phyloP scores from a whole-genome alignment of 2,329 filamentous ascomycete genomes.

The Harringtonia lauricola region DNA sequence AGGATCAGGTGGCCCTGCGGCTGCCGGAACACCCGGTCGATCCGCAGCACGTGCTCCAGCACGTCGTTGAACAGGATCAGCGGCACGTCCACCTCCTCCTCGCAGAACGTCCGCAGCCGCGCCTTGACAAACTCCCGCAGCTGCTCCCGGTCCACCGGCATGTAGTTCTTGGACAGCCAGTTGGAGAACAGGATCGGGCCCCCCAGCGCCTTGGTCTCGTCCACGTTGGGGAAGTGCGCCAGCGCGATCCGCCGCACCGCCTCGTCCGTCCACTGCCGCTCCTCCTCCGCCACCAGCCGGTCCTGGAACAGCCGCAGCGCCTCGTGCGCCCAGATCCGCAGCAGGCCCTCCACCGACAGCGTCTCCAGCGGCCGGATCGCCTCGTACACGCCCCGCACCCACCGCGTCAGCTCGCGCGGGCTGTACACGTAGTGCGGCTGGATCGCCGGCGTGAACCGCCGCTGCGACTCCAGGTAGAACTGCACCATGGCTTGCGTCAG shows the following conservation, averaged over 20 bases:
- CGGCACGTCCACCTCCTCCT: constrained; percentile 97
- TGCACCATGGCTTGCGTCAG: constrained; percentile 97
- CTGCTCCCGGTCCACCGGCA: constrained; percentile 90
- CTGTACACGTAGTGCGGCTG: constrained; percentile 99
- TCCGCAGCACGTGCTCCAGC: constrained; percentile 92
- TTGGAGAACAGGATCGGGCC: constrained; percentile 97
- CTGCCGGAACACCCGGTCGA: constrained; percentile 96
- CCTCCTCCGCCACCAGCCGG: constrained; percentile 86
- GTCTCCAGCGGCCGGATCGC: constrained; percentile 87
- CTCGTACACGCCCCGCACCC: constrained; percentile 96
- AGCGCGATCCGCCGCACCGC: constrained; percentile 76
- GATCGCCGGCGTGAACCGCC: constrained; percentile 88
- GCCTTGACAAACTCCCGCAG: constrained; percentile 96
- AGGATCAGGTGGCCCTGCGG: constrained; percentile 96
- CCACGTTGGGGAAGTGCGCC: constrained; percentile 90
- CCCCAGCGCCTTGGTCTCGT: constrained; percentile 77
- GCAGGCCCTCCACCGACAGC: constrained; percentile 77
- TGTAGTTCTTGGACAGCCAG: constrained; percentile 98
- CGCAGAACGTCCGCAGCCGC: constrained; percentile 93
- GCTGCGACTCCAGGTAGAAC: constrained; percentile 90
- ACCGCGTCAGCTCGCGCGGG: constrained; percentile 92
- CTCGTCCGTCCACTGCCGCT: constrained; percentile 90
- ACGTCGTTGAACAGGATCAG: constrained; percentile 99
- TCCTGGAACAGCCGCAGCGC: constrained; percentile 94
- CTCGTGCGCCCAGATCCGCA: constrained; percentile 97